phyloP scores from a whole-genome alignment of 2,329 filamentous ascomycete genomes.

The Penicillium sp. region DNA sequence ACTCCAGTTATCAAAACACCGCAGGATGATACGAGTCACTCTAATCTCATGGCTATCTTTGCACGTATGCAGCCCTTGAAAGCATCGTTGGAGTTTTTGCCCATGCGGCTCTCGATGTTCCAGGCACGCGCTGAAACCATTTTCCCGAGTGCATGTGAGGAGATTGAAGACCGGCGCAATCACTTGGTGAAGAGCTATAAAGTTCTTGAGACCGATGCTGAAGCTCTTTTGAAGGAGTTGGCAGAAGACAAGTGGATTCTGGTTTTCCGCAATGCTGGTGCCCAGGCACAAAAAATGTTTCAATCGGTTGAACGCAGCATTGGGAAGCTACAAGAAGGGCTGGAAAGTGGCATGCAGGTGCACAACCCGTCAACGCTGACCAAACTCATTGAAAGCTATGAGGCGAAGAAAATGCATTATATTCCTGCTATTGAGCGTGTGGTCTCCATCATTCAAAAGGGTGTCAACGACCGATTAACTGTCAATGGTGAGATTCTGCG shows the following conservation, averaged over 20 bases:
- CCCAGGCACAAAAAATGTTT: constrained; percentile 91
- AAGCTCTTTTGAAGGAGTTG: constrained; percentile 77
- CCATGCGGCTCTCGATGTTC: constrained; percentile 86
- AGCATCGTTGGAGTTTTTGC: constrained; percentile 87
- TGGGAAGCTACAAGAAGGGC: constrained; percentile 66
- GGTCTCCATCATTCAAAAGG: constrained; percentile 83
- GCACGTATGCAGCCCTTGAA: constrained; percentile 89
- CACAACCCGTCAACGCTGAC: constrained; percentile 60
- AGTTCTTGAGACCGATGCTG: constrained; percentile 80
- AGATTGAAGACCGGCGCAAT: constrained; percentile 66
- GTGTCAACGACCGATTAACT: constrained; percentile 88
- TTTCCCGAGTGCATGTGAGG: constrained; percentile 85
- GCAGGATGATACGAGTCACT: constrained; percentile 79
- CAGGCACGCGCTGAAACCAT: constrained; percentile 64
- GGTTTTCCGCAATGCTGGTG: constrained; percentile 84
- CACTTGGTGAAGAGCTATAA: constrained; percentile 77
- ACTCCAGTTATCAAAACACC: constrained; percentile 40
- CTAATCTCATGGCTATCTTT: constrained; percentile 78
- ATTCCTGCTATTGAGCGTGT: constrained; percentile 87
- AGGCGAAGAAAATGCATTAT: constrained; percentile 90
- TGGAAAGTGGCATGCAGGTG: constrained; percentile 65
- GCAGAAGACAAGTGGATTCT: constrained; percentile 94
- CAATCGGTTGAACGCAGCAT: constrained; percentile 87
- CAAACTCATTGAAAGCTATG: constrained; percentile 86
- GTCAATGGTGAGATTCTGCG: constrained; percentile 92